Evolutionary conservation across 2,329 filamentous ascomycete genomes (phyloP).

Genomic region (Cladosporium halotolerans): DNA sequence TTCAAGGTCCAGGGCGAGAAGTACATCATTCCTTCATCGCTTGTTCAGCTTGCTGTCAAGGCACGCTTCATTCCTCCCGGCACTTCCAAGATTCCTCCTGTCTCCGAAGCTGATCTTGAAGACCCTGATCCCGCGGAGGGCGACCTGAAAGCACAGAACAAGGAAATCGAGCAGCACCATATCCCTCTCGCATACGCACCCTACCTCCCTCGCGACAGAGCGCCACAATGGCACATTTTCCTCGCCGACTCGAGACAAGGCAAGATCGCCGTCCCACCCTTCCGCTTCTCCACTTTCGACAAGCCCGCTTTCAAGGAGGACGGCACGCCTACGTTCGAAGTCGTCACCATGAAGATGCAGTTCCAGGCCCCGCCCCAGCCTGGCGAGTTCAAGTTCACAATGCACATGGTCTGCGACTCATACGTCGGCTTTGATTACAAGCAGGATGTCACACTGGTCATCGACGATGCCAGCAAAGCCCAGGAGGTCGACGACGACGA

Average conservation of each 20-base stretch:
- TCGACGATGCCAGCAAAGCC: conserved; percentile 84
- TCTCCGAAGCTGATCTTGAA: conserved; percentile 74
- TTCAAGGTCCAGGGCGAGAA: conserved; percentile 98
- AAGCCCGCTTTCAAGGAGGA: conserved; percentile 74
- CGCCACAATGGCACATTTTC: conserved; percentile 90
- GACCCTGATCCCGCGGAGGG: conserved; percentile 91
- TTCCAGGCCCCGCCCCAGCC: conserved; percentile 91
- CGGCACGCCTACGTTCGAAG: conserved; percentile 72
- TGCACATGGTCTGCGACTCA: conserved; percentile 90
- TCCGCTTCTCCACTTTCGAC: conserved; percentile 90
- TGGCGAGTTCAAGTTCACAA: conserved; percentile 88
- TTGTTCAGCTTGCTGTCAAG: conserved; percentile 93
- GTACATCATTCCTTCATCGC: conserved; percentile 81
- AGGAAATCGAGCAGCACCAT: conserved; percentile 64
- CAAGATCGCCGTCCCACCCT: conserved; percentile 93
- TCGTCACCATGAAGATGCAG: conserved; percentile 95
- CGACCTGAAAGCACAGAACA: conserved; percentile 69
- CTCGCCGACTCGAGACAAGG: conserved; percentile 89
- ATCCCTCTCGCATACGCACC: conserved; percentile 87
- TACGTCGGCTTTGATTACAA: conserved; percentile 93
- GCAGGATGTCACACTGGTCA: conserved; percentile 79
- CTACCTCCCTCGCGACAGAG: conserved; percentile 81
- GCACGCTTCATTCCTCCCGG: conserved; percentile 88
- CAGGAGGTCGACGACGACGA: conserved; percentile 66
- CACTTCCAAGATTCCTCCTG: conserved; percentile 60